These are phyloP conservation scores for Kodamaea alishanica DNA, from an alignment of 1,139 yeast species.

Conservation along the genomic window DNA sequence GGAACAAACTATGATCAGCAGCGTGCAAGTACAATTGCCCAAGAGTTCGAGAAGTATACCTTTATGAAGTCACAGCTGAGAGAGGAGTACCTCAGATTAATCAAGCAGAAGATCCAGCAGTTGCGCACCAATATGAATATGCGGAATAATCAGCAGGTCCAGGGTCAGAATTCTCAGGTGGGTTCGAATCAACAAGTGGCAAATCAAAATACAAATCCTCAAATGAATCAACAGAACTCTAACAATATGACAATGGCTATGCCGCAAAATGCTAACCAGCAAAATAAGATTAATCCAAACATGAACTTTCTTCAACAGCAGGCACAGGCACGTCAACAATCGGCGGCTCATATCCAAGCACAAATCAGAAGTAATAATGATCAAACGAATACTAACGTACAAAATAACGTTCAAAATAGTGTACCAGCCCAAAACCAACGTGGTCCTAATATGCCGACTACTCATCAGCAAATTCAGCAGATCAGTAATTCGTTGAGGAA, in stretches of 20 bases:
- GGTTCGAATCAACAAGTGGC: constrained; percentile 29
- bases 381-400: not conserved
- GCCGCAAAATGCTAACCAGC: constrained; percentile 27
- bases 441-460: constrained; percentile 4
- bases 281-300: constrained; percentile 5
- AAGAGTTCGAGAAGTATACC: constrained; percentile 43
- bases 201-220: constrained; percentile 11
- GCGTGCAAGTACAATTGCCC: constrained; percentile 41
- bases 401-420: not conserved
- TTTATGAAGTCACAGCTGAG: constrained; percentile 37
- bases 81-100: constrained; percentile 39
- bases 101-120: constrained; percentile 41
- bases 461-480: constrained; percentile 33
- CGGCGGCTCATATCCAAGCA: constrained; percentile 35
- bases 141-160: constrained; percentile 18
- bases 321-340: constrained; percentile 48
- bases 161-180: constrained; percentile 20
- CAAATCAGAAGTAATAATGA: constrained; percentile 18
- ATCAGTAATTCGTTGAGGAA: constrained; percentile 41
- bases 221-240: constrained; percentile 1
- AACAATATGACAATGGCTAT: constrained; percentile 8
- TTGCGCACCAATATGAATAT: constrained; percentile 26
- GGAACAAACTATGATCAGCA: constrained; percentile 35
- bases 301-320: constrained; percentile 44
- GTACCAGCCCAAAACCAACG: constrained; percentile 1